Evolutionary conservation across 2,329 filamentous ascomycete genomes (phyloP), one percentile per base, ranked within the genome.

Genomic region (Ophiobolus disseminans): DNA sequence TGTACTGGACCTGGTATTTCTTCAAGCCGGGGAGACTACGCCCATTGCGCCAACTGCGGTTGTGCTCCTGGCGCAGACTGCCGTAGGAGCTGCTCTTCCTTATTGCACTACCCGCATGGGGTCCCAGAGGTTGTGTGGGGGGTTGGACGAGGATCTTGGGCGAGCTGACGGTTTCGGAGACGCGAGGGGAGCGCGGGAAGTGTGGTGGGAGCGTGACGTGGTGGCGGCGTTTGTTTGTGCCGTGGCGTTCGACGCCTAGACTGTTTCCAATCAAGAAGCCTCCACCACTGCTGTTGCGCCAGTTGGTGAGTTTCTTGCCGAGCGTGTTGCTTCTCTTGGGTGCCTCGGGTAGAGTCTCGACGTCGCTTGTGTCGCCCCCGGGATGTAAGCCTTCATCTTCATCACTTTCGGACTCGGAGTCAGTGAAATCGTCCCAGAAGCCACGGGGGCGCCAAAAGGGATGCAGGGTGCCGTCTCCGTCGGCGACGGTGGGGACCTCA

Each of bases 381-480:
- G 55, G 55, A 1, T 78, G 78, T 1, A 80, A 65, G 0, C 63
- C 63, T 25, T n/a, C n/a, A n/a, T 72, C 68, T 14, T 71, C 58
- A 3, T 58, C 69, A 14, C 66, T 69, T 14, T 73, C 68, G 4
- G 67, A 68, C 7, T 76, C 72, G 19, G 64, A 73, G 45, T 74
- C 72, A n/a, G 69, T 66, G 41, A 74, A 82, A 30, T 81, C 81
- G 30, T 85, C 82, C 83, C 83, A 86, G 68, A 86, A 86, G n/a
- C 79, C 79, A 28, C 80, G 79, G 1, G 84, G 84, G 17, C 80
- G 78, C 85, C 85, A 87, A 63, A 86, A 84, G 1, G 84, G 83
- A 55, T 85, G 80, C 5, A 85, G 67, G 31, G 76, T 77, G 34
- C 75, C 75, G 44, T 83, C 77, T 37, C 68, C 60, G 14, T 70